Evolutionary conservation across 257 asterid species (phyloP), one percentile per base, ranked within the genome.

Genomic region (Nemophila menziesii): DNA sequence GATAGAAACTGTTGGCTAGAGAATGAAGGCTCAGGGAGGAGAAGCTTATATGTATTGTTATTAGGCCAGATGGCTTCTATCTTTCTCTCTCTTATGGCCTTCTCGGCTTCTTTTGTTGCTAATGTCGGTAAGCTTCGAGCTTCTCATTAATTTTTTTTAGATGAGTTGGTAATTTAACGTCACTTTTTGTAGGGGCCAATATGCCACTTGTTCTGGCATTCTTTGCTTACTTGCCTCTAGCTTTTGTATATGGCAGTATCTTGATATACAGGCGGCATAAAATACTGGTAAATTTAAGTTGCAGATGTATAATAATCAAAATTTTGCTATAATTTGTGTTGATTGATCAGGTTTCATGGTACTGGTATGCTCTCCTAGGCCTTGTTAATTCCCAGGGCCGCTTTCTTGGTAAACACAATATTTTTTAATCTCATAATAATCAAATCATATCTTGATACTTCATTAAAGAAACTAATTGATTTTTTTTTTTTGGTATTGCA

Each of bases 341-440:
- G 3, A 21, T 44, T 44, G 9, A 44, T 58, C 74, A 77, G 74
- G 77, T 77, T 29, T 57, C 74, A 12, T 70, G 76, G 82, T 77
- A 73, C 48, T 77, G 87, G 87, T 77, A 77, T 56, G 64, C 49
- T 42, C 57, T 63, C 40, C 58, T 77, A 24, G 61, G 70, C 14
- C 37, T 77, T 40, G 73, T 72, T 29, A 82, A 77, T 54, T 78
- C 70, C 54, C 82, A 70, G 33, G 82, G 82, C 20, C 72, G 67
- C 54, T 73, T 66, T 67, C 78, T 77, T 16, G 73, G 86, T 73
- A 66, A 60, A 34, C 3, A 11, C 0, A 13, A 12, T 17, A 3
- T 16, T 5, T 22, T 16, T 26, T 2, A 16, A n/a, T n/a, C 43
- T 38, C n/a, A n/a, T 38, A 13, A n/a, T n/a, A n/a, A n/a, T n/a